phyloP scores from a whole-genome alignment of 371 early-diverging fungal species.

The Mortierella sp. region DNA sequence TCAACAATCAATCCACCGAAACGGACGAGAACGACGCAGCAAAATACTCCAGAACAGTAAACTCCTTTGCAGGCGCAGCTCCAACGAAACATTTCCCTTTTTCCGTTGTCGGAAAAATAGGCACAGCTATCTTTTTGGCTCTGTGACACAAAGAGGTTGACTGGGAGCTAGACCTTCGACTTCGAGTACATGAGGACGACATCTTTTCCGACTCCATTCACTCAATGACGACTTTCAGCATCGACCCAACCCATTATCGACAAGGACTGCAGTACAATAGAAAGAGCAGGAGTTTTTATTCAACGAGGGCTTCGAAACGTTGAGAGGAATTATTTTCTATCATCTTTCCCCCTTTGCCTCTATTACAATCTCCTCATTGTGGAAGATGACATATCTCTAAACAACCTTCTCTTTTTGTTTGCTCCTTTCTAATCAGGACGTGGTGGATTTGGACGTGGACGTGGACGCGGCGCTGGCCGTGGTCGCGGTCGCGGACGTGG shows the following conservation, averaged over 20 bases:
- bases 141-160: conserved; percentile 4
- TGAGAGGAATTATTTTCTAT: background rate
- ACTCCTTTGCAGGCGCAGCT: background rate
- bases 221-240: background rate
- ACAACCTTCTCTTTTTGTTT: background rate
- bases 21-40: background rate
- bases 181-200: background rate
- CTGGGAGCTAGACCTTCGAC: background rate
- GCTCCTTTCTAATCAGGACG: conserved; percentile 60
- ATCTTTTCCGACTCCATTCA: background rate
- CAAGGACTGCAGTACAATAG: background rate
- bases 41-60: background rate
- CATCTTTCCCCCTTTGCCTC: background rate
- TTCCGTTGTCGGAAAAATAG: background rate
- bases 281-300: background rate
- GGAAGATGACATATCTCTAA: background rate
- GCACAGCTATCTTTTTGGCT: background rate
- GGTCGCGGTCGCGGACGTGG: conserved; percentile 86
- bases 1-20: background rate
- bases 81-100: background rate
- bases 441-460: conserved; percentile 91
- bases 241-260: background rate
- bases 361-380: background rate
- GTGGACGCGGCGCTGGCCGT: conserved; percentile 85
- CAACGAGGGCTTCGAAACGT: background rate